A percentile compares a stretch with the other conserved stretches of the same genome.
phyloP scores from a whole-genome alignment of 73 alveolate genomes.

The Stentor roeselii region DNA sequence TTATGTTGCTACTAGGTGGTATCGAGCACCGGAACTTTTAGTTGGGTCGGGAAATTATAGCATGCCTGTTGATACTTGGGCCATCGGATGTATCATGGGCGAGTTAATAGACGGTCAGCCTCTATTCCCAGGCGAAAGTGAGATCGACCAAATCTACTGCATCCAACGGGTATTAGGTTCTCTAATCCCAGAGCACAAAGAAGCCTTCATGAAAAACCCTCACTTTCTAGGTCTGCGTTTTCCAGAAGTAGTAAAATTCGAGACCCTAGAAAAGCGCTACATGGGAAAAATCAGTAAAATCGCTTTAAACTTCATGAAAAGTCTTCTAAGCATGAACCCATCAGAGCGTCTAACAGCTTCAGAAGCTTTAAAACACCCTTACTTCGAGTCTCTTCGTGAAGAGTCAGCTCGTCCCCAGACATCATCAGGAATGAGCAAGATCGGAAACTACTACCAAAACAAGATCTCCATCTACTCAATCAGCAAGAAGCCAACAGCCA shows the following conservation, averaged over 20 bases:
- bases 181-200: constrained; percentile 74
- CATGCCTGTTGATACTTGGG: constrained; percentile 60
- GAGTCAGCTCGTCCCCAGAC: not conserved
- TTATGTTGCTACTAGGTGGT: constrained; percentile 80
- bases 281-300: constrained; percentile 72
- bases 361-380: constrained; percentile 83
- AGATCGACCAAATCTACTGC: constrained; percentile 62
- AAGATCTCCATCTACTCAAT: not conserved
- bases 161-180: constrained; percentile 73
- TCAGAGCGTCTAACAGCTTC: constrained; percentile 58
- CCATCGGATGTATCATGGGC: constrained; percentile 79
- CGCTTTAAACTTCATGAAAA: constrained; percentile 68
- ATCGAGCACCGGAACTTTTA: constrained; percentile 71
- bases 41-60: constrained; percentile 14
- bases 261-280: constrained; percentile 89
- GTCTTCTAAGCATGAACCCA: constrained; percentile 80
- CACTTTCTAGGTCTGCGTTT: constrained; percentile 70
- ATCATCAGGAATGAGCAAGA: not conserved
- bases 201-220: constrained; percentile 75
- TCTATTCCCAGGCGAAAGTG: constrained; percentile 79
- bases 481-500: not conserved
- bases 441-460: no score
- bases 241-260: constrained; percentile 84
- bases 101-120: constrained; percentile 88
- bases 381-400: constrained; percentile 55